These are phyloP conservation scores for Dioscorea cayenensis DNA, from an alignment of 116 monocot genomes.

Conservation along the genomic window DNA sequence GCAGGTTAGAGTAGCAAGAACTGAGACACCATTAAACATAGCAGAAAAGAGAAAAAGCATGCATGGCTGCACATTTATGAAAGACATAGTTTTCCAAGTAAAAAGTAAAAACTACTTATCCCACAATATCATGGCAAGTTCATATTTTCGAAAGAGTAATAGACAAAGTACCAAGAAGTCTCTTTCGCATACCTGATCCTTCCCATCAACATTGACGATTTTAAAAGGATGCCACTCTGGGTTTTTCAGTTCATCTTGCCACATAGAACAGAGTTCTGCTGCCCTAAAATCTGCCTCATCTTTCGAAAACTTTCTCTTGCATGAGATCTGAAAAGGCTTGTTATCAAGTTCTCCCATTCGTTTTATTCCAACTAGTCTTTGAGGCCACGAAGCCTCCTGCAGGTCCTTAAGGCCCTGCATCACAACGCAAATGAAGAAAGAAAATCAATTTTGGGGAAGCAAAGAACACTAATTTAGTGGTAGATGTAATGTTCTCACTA, in stretches of 20 bases:
- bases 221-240: conserved; percentile 44
- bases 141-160: neutral
- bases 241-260: conserved; percentile 37
- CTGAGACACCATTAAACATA: neutral
- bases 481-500: neutral
- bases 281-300: conserved; percentile 27
- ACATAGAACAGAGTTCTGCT: conserved; percentile 20
- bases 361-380: conserved; percentile 30
- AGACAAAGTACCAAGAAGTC: neutral
- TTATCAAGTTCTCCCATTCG: conserved; percentile 53
- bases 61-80: neutral
- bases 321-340: conserved; percentile 34
- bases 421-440: neutral
- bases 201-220: conserved; percentile 15
- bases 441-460: neutral
- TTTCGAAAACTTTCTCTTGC: conserved; percentile 15
- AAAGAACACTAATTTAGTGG: neutral
- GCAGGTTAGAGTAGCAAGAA: neutral
- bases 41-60: neutral
- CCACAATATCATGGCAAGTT: no score
- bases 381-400: conserved; percentile 11
- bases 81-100: neutral
- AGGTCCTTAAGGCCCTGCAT: conserved; percentile 27
- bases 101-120: neutral
- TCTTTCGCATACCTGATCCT: conserved; percentile 20